Evolutionary conservation across 768 basidiomycete species (phyloP), one percentile per base, ranked within the genome.

Genomic region (Clitopilus hobsonii): DNA sequence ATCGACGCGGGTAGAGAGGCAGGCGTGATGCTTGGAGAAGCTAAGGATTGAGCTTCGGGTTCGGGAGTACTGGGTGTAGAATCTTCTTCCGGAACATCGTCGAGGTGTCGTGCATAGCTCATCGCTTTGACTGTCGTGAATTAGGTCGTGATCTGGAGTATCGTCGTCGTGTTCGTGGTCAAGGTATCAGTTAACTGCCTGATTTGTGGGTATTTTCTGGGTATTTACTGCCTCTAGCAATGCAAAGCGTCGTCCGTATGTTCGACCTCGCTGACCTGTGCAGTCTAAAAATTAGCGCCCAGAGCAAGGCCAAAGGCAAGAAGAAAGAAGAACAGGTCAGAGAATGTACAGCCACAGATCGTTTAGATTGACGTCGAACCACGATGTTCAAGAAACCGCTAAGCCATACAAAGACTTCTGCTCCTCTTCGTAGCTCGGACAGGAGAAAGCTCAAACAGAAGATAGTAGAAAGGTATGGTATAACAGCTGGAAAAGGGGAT

Each of bases 381-480:
- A 54, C 59, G 20, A 89, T 90, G 89, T 91, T 91, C 80, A 91
- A 91, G 67, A 91, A 89, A 69, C 83, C 88, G 8, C 65, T 86
- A 6, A 74, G 79, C 50, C 82, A 81, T 56, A 62, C 83, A 52
- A 91, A 91, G 65, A 90, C 88, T 0, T 86, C 85, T 72, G 85
- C 88, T 1, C 88, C 88, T 6, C 71, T 92, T 6, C 79, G 88
- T 38, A 80, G 78, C 66, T 90, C 88, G 6, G 89, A 91, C 63
- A 73, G 87, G 24, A 80, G 84, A 36, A 90, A 88, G 65, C 76
- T 91, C 18, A 85, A 75, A 61, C 83, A 86, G 60, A 80, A 81
- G 20, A 72, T 84, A 14, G 57, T 83, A 11, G 59, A 79, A 24
- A 53, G 71, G 0, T 91, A 80, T 64, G 66, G 61, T 0, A 58